Conservation (phyloP, 176 grass and related monocot genomes). For the Triticum turgidum region DNA sequence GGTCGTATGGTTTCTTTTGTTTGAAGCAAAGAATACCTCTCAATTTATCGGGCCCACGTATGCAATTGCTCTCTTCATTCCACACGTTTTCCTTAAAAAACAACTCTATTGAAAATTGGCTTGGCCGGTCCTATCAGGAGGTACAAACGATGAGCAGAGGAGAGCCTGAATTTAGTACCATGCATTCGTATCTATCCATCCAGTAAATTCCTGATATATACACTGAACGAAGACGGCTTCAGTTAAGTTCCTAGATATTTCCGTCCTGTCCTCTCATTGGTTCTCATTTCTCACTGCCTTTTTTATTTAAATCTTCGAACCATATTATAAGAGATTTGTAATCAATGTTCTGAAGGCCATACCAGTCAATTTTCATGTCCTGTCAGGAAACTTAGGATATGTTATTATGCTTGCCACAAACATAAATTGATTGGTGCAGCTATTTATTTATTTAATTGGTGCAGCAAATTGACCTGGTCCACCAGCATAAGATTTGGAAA, state of each 20-base stretch:
- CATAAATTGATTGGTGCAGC: neutral
- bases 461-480: neutral
- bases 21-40: neutral
- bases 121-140: neutral
- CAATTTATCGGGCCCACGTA: neutral
- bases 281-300: neutral
- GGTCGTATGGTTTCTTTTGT: neutral
- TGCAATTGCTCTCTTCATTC: neutral
- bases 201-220: neutral
- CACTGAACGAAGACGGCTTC: neutral
- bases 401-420: neutral
- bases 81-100: neutral
- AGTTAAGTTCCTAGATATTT: neutral
- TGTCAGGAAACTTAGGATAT: neutral
- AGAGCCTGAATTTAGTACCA: neutral
- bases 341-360: neutral
- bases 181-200: neutral
- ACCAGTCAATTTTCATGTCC: neutral
- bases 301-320: neutral
- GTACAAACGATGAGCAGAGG: neutral
- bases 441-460: neutral
- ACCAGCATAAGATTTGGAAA: neutral
- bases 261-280: neutral
- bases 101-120: neutral
- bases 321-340: neutral